Base-by-base conservation (phyloP, 2,329 filamentous ascomycete species). In the Graphiopsis chlorocephala region DNA sequence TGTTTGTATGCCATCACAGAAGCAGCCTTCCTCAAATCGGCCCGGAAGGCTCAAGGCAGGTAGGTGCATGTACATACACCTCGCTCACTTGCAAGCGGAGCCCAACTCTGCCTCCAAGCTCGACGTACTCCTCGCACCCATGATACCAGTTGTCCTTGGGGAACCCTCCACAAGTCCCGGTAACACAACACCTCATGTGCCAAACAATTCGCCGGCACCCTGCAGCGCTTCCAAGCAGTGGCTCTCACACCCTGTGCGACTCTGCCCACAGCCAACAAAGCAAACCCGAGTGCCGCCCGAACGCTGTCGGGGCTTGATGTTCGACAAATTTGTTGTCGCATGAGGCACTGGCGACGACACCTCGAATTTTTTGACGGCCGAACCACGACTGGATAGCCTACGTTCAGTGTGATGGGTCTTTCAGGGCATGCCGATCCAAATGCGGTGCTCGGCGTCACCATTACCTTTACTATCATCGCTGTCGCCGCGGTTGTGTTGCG, bases 361-460 rank as follows among this genome's bases (percentile, higher is more conserved):
- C n/a, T 45, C 38, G 8, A 45, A 11, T 45, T 12, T 20, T 17
- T 45, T 20, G n/a, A 45, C 38, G 8, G 38, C 38, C 35, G 20
- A 26, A 45, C 6, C 35, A 58, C 55, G 10, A 42, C 35, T n/a
- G 31, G 26, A 38, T 10, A 10, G 3, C 26, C 8, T 17, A 45
- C 48, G 6, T n/a, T 47, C 48, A 17, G 23, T 23, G 25, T 7
- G 23, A 64, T 64, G 62, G 62, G 62, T 17, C 53, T 65, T 2
- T 71, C 69, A 20, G 71, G 71, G 31, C 68, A 72, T 38, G 69
- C 70, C 10, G 67, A 67, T 1, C 66, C 67, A 2, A 53, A 31
- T 4, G 65, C 68, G 11, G 69, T 72, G 5, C 33, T 68, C 12
- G 68, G 64, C 23, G 66, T 71, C 0, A 66, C 68, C 1, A 61